A percentile compares a stretch with the other conserved stretches of the same genome.
Evolutionary conservation across 2,329 filamentous ascomycete species (phyloP).

Genomic region (Sphaerulina musiva): DNA sequence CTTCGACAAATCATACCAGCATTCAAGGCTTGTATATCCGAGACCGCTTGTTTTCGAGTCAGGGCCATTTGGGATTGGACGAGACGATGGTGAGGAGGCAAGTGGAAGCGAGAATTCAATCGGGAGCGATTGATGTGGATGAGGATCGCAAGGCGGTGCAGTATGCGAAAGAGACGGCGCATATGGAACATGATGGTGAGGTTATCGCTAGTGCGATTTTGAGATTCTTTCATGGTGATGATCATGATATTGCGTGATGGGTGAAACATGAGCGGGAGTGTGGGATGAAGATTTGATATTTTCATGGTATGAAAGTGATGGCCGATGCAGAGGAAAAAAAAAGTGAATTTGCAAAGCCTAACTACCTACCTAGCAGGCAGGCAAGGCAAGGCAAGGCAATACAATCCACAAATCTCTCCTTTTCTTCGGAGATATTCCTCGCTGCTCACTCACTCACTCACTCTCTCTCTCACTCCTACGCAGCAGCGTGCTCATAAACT

Average conservation of each 20-base stretch:
- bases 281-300: too few relatives aligned
- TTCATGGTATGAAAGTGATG: too few relatives aligned
- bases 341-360: too few relatives aligned
- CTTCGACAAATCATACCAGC: slow-evolving; percentile 39
- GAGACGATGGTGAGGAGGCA: slow-evolving; percentile 43
- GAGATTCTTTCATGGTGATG: slow-evolving; percentile 47
- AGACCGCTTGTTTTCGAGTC: slow-evolving; percentile 42
- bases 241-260: slow-evolving; percentile 36
- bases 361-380: too few relatives aligned
- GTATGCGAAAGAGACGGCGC: slow-evolving; percentile 35
- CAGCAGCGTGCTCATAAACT: background rate
- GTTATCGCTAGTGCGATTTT: slow-evolving; percentile 36
- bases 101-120: slow-evolving; percentile 42
- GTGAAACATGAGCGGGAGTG: background rate
- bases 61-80: slow-evolving; percentile 45
- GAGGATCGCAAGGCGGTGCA: slow-evolving; percentile 35
- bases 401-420: too few relatives aligned
- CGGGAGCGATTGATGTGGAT: slow-evolving; percentile 35
- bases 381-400: too few relatives aligned
- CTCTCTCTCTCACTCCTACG: too few relatives aligned
- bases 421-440: too few relatives aligned
- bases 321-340: too few relatives aligned
- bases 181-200: slow-evolving; percentile 38
- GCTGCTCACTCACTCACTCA: too few relatives aligned
- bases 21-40: slow-evolving; percentile 44